A percentile compares a stretch with the other conserved stretches of the same genome.
Conservation (phyloP, 2,329 filamentous ascomycete species). For the Dissoconium aciculare region DNA sequence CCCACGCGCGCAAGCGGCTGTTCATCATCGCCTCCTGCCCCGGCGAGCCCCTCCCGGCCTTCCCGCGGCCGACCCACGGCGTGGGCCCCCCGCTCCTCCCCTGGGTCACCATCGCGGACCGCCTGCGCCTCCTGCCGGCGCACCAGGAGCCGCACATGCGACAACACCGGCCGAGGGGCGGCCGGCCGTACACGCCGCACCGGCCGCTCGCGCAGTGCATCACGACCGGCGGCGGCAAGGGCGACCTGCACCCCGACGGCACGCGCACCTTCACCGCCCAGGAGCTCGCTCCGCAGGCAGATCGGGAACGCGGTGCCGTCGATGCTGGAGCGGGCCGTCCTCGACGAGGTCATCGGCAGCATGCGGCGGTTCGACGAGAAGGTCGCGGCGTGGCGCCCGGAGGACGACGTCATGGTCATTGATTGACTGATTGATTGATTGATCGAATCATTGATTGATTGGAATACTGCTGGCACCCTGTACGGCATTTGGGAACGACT, state of each 20-base stretch:
- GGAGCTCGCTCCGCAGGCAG: slow-evolving; percentile 50
- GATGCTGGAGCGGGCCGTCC: slow-evolving; percentile 7
- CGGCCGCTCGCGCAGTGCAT: slow-evolving; percentile 42
- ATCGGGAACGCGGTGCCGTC: slow-evolving; percentile 66
- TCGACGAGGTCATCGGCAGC: slow-evolving; percentile 5
- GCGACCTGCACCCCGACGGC: slow-evolving; percentile 52
- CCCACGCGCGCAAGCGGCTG: slow-evolving; percentile 34
- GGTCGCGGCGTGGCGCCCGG: neutral
- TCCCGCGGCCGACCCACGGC: slow-evolving; percentile 35
- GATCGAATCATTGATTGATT: too few species aligned
- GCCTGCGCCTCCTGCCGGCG: slow-evolving; percentile 18
- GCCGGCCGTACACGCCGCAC: slow-evolving; percentile 33
- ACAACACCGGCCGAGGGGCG: neutral
- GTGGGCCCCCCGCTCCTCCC: slow-evolving; percentile 17
- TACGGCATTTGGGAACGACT: too few species aligned
- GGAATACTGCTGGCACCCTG: too few species aligned
- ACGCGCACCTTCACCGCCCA: slow-evolving; percentile 47
- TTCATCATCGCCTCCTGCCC: slow-evolving; percentile 44
- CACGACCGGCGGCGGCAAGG: slow-evolving; percentile 45
- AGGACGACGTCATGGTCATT: neutral
- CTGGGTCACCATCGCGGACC: slow-evolving; percentile 28
- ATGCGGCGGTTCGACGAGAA: neutral
- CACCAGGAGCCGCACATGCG: slow-evolving; percentile 7
- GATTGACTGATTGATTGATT: too few species aligned
- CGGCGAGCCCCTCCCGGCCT: slow-evolving; percentile 52